Base-by-base conservation (phyloP, 257 asterid genomes). In the Jacaranda mimosifolia region DNA sequence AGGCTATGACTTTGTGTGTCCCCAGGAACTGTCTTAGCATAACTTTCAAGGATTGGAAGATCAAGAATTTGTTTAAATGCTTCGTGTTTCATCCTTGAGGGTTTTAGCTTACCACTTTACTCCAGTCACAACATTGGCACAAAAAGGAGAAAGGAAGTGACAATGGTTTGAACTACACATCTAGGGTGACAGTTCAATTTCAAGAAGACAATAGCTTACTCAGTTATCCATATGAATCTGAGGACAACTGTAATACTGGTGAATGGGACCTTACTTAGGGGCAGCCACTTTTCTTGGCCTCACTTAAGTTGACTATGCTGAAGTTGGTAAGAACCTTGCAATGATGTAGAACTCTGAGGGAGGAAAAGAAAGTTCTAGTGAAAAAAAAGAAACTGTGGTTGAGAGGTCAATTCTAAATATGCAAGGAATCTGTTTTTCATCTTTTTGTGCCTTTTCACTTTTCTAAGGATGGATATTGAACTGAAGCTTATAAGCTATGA, bases 91-190 rank as follows among this genome's bases (percentile, higher is more conserved):
- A n/a, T 53, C 18, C 14, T 59, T 1, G 12, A 48, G 63, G 35
- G 32, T 8, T 39, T 14, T 60, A 32, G 13, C 32, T 64, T 75
- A 8, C 59, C 14, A 10, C 65, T 11, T 43, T 21, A 32, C 36
- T 60, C 35, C 17, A 4, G 21, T 64, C 56, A 39, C 64, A 51
- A 0, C 56, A 15, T 68, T 46, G 58, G 19, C 40, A 18, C 57
- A 11, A 45, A 62, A 62, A 62, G 43, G 8, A 14, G 6, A 4
- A 5, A 62, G 4, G 43, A 21, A 13, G 58, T 15, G 66, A 48
- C 4, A 74, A 74, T 51, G 73, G n/a, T 48, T 63, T 42, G 43
- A 55, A 63, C n/a, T 63, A 52, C 48, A 74, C 51, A 45, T 58
- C 46, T 1, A 26, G 21, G 58, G 21, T 40, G 58, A 40, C 51